A percentile compares a stretch with the other conserved stretches of the same genome.
Evolutionary conservation across 495 filamentous ascomycete genomes (phyloP).

Genomic region (Penicillium longicatenatum): DNA sequence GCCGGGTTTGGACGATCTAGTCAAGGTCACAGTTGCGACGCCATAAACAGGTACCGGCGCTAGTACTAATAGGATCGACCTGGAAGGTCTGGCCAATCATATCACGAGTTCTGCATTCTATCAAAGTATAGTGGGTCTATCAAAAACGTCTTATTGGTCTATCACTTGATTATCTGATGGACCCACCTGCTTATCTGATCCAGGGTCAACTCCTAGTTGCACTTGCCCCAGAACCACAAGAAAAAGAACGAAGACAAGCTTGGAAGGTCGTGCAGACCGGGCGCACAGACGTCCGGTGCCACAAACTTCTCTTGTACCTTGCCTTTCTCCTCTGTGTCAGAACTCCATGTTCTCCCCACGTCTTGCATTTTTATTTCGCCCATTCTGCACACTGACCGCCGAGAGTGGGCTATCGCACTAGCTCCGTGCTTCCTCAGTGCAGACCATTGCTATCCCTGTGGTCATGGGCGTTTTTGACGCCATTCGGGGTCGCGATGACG

Average conservation of each 20-base stretch:
- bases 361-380: background rate
- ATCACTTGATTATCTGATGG: constrained; percentile 10
- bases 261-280: background rate
- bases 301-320: background rate
- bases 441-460: background rate
- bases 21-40: background rate
- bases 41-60: background rate
- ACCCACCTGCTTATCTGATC: background rate
- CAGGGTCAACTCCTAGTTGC: background rate
- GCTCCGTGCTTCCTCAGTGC: background rate
- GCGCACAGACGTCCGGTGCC: background rate
- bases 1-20: background rate
- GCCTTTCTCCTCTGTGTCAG: background rate
- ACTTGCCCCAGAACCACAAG: background rate
- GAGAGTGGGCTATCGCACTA: background rate
- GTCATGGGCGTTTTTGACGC: constrained; percentile 15
- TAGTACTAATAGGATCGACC: background rate
- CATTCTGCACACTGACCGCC: background rate
- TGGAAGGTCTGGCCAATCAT: background rate
- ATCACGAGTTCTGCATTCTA: background rate
- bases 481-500: constrained; percentile 12
- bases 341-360: background rate
- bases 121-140: background rate
- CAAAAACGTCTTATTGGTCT: background rate
- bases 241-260: background rate